Evolutionary conservation across 257 asterid species (phyloP), one percentile per base, ranked within the genome.

Genomic region (Gynochthodes officinalis): DNA sequence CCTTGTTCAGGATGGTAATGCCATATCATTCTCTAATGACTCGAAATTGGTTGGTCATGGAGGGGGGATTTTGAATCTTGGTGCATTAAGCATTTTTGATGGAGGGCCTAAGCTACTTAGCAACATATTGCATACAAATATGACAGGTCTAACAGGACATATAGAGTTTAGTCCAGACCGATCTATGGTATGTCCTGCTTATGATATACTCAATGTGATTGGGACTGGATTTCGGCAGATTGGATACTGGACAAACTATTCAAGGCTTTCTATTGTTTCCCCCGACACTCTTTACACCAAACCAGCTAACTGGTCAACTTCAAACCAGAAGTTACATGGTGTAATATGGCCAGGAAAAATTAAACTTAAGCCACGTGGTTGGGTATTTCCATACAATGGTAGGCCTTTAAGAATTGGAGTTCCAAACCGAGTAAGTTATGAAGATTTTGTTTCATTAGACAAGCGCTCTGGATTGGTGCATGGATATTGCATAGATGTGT

Each of bases 231-330:
- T 78, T 77, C 86, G 78, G 83, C 85, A 55, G 76, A 84, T 89
- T 73, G 97, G 97, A 27, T 90, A 89, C 80, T 90, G 98, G 97
- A 89, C 89, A 50, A 89, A 90, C 52, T 84, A 89, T 69, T 89
- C 97, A 0, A 96, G 97, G 49, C 88, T 93, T 55, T 89, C 98
- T 4, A 83, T 81, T 71, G 77, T 80, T 78, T 81, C 95, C 7
- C 95, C 93, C 0, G 97, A 90, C 71, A 67, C 73, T 70, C 91
- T 90, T 76, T 85, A 82, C 72, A 33, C 69, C 55, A 87, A 77
- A 64, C 71, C 69, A 42, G 76, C 91, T 30, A 86, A 87, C 55
- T 85, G 81, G 59, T 91, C 96, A 16, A 81, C 81, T 69, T 82
- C 96, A 32, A 85, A 73, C 78, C 94, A 90, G 77, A 49, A 55